Percentiles rank a stretch among this genome's conserved stretches.
Evolutionary conservation across 2,329 filamentous ascomycete species (phyloP).

Genomic region (Fusarium longipes): DNA sequence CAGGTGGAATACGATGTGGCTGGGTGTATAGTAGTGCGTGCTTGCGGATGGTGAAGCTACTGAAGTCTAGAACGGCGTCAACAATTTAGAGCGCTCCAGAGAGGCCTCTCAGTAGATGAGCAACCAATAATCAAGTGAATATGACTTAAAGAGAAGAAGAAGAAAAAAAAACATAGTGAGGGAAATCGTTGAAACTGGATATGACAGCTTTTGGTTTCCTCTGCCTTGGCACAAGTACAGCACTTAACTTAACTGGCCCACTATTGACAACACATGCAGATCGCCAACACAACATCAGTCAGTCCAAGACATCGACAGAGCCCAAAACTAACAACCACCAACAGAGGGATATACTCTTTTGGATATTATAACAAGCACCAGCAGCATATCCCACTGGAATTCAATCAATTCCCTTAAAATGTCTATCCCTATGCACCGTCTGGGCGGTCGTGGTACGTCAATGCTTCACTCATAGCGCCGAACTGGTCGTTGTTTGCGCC

Average conservation of each 20-base stretch:
- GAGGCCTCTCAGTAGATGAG: constrained; percentile 8
- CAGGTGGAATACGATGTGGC: not conserved
- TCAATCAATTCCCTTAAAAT: constrained; percentile 37
- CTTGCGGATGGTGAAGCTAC: not conserved
- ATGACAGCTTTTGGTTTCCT: not conserved
- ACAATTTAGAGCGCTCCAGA: not conserved
- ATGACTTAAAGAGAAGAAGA: not conserved
- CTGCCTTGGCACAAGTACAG: constrained; percentile 1
- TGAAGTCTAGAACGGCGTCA: not conserved
- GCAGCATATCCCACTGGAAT: not conserved
- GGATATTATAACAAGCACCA: not conserved
- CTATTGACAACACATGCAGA: constrained; percentile 33
- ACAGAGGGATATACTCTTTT: not conserved
- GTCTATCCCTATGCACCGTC: constrained; percentile 57
- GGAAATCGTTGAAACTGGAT: not conserved
- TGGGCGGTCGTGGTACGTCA: constrained; percentile 59
- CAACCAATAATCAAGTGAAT: not conserved
- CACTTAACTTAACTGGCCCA: constrained; percentile 35
- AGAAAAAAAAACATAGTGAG: not conserved
- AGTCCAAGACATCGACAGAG: constrained; percentile 24
- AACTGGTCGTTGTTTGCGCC: constrained; percentile 26
- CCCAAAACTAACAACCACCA: constrained; percentile 13
- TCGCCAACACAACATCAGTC: constrained; percentile 26
- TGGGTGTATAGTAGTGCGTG: not conserved
- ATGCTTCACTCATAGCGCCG: not conserved